Evolutionary conservation across 768 basidiomycete genomes (phyloP).

Genomic region (Paxillus ammoniavirescens): DNA sequence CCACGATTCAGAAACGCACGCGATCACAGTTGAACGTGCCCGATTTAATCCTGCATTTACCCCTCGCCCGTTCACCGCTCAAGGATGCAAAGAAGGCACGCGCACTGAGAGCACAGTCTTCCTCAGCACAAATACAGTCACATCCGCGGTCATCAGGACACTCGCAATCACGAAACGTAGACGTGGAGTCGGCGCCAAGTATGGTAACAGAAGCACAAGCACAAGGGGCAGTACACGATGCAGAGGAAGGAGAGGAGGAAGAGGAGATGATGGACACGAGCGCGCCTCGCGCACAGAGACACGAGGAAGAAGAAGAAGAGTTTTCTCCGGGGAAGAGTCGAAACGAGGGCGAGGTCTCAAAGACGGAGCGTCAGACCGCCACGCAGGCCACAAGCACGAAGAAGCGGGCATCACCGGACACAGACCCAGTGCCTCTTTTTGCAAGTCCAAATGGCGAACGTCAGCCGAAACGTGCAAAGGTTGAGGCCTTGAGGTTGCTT

Average conservation of each 20-base stretch:
- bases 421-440: constrained; percentile 8
- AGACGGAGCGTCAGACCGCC: neutral
- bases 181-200: neutral
- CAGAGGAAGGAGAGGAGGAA: neutral
- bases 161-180: neutral
- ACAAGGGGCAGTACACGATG: neutral
- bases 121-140: constrained; percentile 5
- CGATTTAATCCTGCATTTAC: constrained; percentile 44
- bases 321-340: constrained; percentile 20
- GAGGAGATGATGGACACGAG: neutral
- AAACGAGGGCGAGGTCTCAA: neutral
- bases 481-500: constrained; percentile 15
- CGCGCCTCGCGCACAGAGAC: constrained; percentile 4
- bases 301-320: constrained; percentile 20
- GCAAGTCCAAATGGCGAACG: constrained; percentile 15
- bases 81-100: constrained; percentile 46
- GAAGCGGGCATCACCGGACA: constrained; percentile 31
- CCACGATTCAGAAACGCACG: constrained; percentile 30
- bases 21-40: constrained; percentile 52
- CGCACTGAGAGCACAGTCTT: constrained; percentile 14
- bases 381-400: constrained; percentile 15
- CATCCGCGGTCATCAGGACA: neutral
- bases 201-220: neutral
- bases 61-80: constrained; percentile 48
- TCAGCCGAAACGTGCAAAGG: constrained; percentile 26